A percentile compares a stretch with the other conserved stretches of the same genome.
These are phyloP conservation scores for Penicillium cosmopolitanum DNA, from an alignment of 495 filamentous ascomycete genomes.

Conservation along the genomic window DNA sequence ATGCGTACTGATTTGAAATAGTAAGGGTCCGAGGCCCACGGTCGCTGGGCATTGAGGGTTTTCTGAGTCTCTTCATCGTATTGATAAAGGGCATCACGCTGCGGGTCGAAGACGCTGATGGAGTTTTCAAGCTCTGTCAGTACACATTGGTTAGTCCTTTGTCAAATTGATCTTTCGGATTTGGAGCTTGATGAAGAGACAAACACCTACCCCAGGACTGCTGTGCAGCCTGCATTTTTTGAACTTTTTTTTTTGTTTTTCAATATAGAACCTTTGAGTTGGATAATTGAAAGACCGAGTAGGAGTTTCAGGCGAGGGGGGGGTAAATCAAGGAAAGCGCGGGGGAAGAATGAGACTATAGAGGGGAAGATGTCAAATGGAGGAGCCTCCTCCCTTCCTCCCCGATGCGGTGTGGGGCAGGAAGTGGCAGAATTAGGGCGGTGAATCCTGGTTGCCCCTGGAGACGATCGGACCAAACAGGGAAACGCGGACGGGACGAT, in stretches of 20 bases:
- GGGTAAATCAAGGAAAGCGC: not conserved
- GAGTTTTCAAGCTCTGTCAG: slow-evolving; percentile 84
- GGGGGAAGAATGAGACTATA: not conserved
- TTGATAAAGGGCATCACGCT: slow-evolving; percentile 87
- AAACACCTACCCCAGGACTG: slow-evolving; percentile 61
- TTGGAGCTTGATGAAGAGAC: slow-evolving; percentile 1
- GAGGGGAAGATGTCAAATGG: slow-evolving; percentile 7
- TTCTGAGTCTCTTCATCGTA: slow-evolving; percentile 72
- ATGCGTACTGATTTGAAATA: slow-evolving; percentile 95
- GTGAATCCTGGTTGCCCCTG: slow-evolving; percentile 37
- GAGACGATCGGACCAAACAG: slow-evolving; percentile 35
- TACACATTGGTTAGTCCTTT: slow-evolving; percentile 18
- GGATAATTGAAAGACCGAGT: not conserved
- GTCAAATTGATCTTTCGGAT: not conserved
- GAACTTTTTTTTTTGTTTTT: slow-evolving; percentile 23
- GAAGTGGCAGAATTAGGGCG: slow-evolving; percentile 33
- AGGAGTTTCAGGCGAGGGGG: not conserved
- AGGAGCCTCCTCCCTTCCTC: not conserved
- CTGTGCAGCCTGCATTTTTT: slow-evolving; percentile 56
- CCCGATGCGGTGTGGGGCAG: not conserved
- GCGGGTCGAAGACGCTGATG: slow-evolving; percentile 78
- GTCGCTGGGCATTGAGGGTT: slow-evolving; percentile 56
- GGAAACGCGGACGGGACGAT: slow-evolving; percentile 26
- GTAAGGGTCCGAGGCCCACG: slow-evolving; percentile 81
- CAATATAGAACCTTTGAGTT: not conserved